A percentile compares a stretch with the other conserved stretches of the same genome.
Evolutionary conservation across 2,329 filamentous ascomycete genomes (phyloP).

Genomic region (Penicillium corylophilum): DNA sequence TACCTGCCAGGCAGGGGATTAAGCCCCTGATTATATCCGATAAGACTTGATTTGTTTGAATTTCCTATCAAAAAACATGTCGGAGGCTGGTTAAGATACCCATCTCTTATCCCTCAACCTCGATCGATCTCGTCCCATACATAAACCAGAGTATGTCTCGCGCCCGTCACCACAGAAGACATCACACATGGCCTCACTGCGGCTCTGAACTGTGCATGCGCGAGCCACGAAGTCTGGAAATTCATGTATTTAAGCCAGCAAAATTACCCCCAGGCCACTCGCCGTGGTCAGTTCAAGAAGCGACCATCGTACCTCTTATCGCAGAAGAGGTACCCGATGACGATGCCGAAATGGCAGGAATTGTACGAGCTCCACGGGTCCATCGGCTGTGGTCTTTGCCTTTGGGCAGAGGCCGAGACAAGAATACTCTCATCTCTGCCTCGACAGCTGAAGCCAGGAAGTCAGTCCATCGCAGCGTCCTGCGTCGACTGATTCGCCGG

Average conservation of each 20-base stretch:
- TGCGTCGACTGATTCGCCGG: conserved; percentile 31
- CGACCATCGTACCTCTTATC: conserved; percentile 10
- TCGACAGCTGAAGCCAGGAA: conserved; percentile 10
- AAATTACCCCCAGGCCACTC: conserved; percentile 7
- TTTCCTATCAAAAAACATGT: not conserved
- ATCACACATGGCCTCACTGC: conserved; percentile 40
- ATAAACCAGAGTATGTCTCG: conserved; percentile 23
- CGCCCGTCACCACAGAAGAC: conserved; percentile 30
- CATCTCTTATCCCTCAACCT: not conserved
- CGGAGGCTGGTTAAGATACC: conserved; percentile 1
- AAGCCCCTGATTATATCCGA: not conserved
- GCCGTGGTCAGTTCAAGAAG: conserved; percentile 13
- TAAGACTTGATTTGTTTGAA: not conserved
- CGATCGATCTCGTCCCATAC: not conserved
- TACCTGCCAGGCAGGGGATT: conserved; percentile 3
- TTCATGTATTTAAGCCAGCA: conserved; percentile 15
- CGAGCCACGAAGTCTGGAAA: conserved; percentile 20
- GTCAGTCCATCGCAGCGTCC: conserved; percentile 18
- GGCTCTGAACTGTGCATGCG: conserved; percentile 24
- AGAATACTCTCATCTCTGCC: conserved; percentile 6
- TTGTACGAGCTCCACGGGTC: conserved; percentile 22
- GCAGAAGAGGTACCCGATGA: conserved; percentile 25
- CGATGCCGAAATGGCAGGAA: conserved; percentile 36
- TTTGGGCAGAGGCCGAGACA: not conserved
- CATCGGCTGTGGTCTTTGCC: conserved; percentile 28